Base-by-base conservation (phyloP, 129 eudicot genomes). In the Artemisia argyi region DNA sequence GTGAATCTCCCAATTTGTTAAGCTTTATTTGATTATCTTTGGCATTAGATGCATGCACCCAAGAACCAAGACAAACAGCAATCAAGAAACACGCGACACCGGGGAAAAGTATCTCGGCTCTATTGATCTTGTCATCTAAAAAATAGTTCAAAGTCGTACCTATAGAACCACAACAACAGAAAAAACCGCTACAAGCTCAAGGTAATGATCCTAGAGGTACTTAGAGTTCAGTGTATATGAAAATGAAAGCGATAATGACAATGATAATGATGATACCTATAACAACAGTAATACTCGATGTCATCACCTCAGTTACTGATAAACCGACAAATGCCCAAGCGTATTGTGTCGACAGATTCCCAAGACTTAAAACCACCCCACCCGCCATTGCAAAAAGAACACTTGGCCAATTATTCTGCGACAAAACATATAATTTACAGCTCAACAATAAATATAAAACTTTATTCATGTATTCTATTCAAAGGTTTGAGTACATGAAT, bases 301-400 rank as follows among this genome's bases (percentile, higher is more conserved):
- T 76, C 14, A 89, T 65, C 57, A 93, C 98, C 66, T 85, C 92
- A 1, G 90, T 85, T 74, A 89, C 95, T 1, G 98, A 89, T 78
- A 93, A 81, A 60, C 98, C 98, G 35, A 93, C 98, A 76, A 87
- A 85, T n/a, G 98, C 96, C 88, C 85, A 93, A 65, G 96, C 97
- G 68, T 93, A 93, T 75, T 93, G 98, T 18, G 89, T 84, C 28
- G 96, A 72, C 46, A 93, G 48, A 72, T 93, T 93, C n/a, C 98
- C 98, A 11, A 89, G 69, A 66, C 98, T 81, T n/a, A 93, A 85
- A 53, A 89, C 87, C 30, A 85, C 79, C 55, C 98, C 98, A 39
- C 98, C 98, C 32, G 73, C 83, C 97, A 93, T 85, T 49, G 98
- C 98, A 71, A 93, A 87, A 76, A 93, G 19, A 59, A 90, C 89